Conservation (phyloP, 495 filamentous ascomycete genomes). For the Talaromyces ruber region DNA sequence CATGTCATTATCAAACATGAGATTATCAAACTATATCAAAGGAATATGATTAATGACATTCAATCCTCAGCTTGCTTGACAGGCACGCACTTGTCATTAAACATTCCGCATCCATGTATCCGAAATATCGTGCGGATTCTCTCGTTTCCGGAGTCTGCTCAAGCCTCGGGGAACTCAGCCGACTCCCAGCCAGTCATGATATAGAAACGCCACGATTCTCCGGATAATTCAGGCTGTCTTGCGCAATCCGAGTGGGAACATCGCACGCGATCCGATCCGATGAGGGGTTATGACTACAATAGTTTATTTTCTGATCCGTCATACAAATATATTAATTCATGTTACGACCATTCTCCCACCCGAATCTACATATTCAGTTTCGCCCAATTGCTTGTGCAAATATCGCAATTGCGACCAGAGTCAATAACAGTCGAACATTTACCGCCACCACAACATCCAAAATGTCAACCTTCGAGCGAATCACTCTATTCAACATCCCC, state of each 20-base stretch:
- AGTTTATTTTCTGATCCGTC: not conserved
- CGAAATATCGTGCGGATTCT: not conserved
- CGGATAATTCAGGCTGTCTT: not conserved
- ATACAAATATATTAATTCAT: not conserved
- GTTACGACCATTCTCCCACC: not conserved
- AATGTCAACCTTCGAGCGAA: constrained; percentile 43
- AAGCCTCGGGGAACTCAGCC: too few relatives aligned
- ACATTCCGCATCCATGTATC: not conserved
- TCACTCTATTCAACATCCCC: constrained; percentile 54
- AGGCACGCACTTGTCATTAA: not conserved
- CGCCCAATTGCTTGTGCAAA: not conserved
- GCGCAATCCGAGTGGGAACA: not conserved
- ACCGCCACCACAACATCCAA: constrained; percentile 1
- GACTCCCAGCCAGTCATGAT: too few relatives aligned
- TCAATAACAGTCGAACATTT: not conserved
- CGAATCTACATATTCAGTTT: not conserved
- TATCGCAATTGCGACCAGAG: not conserved
- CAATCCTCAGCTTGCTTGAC: not conserved
- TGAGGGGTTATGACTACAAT: not conserved
- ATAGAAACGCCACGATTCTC: not conserved
- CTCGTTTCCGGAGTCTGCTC: too few relatives aligned
- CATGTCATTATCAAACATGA: not conserved
- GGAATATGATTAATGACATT: not conserved
- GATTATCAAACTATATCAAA: not conserved
- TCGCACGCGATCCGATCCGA: too few relatives aligned